phyloP scores from a whole-genome alignment of 164 flowering plant genomes.

The Stephania cephalantha region DNA sequence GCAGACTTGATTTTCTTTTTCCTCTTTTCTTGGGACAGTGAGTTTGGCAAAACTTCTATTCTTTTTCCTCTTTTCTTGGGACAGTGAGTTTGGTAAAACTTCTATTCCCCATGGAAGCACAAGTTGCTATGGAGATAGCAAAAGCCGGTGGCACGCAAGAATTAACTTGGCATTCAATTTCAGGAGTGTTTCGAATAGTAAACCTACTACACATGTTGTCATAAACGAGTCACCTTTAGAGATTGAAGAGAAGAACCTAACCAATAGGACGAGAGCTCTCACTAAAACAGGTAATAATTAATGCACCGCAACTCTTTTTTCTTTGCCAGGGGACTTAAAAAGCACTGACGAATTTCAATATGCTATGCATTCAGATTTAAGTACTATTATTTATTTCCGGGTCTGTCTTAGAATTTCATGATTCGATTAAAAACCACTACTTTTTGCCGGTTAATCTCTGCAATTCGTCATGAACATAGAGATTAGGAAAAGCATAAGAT shows the following conservation, averaged over 20 bases:
- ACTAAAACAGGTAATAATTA: slow-evolving; percentile 71
- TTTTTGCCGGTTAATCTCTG: not conserved
- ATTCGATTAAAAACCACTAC: not conserved
- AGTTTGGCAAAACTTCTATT: slow-evolving; percentile 62
- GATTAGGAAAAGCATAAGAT: not conserved
- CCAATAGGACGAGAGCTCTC: slow-evolving; percentile 53
- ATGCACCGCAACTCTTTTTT: not conserved
- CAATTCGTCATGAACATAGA: not conserved
- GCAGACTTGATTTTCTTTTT: not conserved
- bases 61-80: not conserved
- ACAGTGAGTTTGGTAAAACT: slow-evolving; percentile 62
- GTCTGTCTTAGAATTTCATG: no score
- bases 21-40: slow-evolving; percentile 13
- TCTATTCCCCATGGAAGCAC: slow-evolving; percentile 79
- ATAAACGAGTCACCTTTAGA: slow-evolving; percentile 76
- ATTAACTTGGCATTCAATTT: slow-evolving; percentile 28
- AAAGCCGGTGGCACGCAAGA: slow-evolving; percentile 69
- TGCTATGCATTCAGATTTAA: not conserved
- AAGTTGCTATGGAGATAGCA: slow-evolving; percentile 82
- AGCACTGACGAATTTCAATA: not conserved
- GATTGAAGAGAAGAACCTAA: slow-evolving; percentile 62
- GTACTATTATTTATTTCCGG: not conserved
- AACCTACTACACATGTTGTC: slow-evolving; percentile 38
- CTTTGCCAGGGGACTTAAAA: not conserved
- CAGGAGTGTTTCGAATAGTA: slow-evolving; percentile 23